phyloP scores from a whole-genome alignment of 768 basidiomycete genomes.

The Leccinum fibrillosum region DNA sequence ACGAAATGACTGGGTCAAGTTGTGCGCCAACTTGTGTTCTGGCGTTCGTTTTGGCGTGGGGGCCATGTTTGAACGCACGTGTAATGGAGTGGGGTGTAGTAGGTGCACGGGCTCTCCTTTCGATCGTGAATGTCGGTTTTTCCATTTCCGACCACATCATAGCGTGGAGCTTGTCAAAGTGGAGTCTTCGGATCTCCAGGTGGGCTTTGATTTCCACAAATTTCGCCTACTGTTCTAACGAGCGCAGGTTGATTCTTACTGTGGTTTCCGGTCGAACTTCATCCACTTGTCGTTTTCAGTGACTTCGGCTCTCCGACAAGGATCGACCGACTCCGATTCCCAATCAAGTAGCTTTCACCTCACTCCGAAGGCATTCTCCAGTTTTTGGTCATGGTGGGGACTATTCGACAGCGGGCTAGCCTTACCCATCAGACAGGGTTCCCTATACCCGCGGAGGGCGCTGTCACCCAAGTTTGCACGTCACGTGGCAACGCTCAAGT shows the following conservation, averaged over 20 bases:
- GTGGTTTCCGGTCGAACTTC: constrained; percentile 89
- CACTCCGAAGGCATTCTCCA: constrained; percentile 78
- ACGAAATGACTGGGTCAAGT: constrained; percentile 50
- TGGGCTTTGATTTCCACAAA: constrained; percentile 22
- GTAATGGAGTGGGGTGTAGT: constrained; percentile 58
- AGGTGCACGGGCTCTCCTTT: constrained; percentile 61
- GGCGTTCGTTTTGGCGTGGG: constrained; percentile 89
- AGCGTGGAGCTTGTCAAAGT: constrained; percentile 60
- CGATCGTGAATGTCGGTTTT: constrained; percentile 75
- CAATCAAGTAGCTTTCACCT: constrained; percentile 75
- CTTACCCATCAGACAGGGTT: constrained; percentile 87
- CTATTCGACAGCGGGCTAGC: constrained; percentile 78
- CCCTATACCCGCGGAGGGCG: constrained; percentile 65
- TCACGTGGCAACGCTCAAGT: constrained; percentile 89
- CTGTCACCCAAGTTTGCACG: constrained; percentile 85
- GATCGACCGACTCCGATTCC: constrained; percentile 13
- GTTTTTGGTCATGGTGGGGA: constrained; percentile 92
- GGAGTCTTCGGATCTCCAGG: constrained; percentile 43
- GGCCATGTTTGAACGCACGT: constrained; percentile 77
- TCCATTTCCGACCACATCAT: constrained; percentile 80
- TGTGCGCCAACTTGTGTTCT: constrained; percentile 81
- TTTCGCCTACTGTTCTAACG: not conserved
- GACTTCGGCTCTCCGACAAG: constrained; percentile 53
- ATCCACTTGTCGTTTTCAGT: constrained; percentile 90
- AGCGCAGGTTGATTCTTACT: constrained; percentile 63